Conservation (phyloP, 1,284 basidiomycete genomes). For the Sparassis latifolia region DNA sequence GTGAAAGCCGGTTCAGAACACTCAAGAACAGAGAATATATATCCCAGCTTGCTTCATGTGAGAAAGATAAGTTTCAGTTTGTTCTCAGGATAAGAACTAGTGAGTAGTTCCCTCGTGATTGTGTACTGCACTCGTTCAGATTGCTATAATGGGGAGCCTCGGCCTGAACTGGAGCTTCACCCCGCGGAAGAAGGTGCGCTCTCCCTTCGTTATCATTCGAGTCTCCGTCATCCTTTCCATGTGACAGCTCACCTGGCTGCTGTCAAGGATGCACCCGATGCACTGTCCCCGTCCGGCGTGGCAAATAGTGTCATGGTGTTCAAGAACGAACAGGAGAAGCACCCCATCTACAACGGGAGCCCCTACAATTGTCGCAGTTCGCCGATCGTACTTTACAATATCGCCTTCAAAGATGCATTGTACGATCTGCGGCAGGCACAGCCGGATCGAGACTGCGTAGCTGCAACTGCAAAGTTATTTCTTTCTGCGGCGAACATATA, state of each 20-base stretch:
- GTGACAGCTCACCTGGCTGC: neutral
- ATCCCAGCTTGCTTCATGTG: neutral
- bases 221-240: neutral
- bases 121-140: too few relatives aligned
- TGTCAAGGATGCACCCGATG: neutral
- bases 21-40: neutral
- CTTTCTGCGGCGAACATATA: neutral
- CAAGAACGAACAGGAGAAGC: neutral
- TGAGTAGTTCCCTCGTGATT: too few relatives aligned
- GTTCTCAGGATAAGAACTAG: neutral
- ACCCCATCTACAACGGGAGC: neutral
- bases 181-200: neutral
- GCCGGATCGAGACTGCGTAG: neutral
- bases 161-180: neutral
- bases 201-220: neutral
- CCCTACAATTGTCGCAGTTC: neutral
- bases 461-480: neutral
- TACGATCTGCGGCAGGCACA: neutral
- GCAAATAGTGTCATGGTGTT: neutral
- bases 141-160: too few relatives aligned
- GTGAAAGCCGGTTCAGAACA: neutral
- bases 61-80: neutral
- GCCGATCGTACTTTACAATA: neutral
- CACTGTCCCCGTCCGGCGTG: neutral
- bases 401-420: neutral